Evolutionary conservation across 768 basidiomycete species (phyloP).

Genomic region (Sarcomyxa edulis): DNA sequence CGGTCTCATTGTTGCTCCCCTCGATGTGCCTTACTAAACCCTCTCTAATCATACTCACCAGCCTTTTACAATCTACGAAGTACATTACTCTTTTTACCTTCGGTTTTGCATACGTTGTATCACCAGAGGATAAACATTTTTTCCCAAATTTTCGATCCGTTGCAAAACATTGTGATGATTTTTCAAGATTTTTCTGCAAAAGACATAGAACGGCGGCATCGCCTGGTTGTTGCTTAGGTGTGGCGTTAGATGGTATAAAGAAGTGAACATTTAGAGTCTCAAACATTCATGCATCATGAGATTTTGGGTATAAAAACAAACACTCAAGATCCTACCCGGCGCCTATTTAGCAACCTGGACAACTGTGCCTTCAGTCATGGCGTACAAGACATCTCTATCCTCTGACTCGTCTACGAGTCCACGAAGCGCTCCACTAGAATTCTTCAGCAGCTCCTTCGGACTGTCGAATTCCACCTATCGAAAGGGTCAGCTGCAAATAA

Average conservation of each 20-base stretch:
- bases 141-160: no score
- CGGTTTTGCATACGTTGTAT: no score
- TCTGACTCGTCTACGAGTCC: constrained; percentile 56
- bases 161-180: no score
- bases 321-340: no score
- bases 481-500: neutral
- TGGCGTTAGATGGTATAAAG: neutral
- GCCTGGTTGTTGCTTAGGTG: neutral
- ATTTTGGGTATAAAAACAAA: no score
- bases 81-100: no score
- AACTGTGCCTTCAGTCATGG: constrained; percentile 31
- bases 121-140: no score
- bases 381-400: constrained; percentile 43
- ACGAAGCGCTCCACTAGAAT: constrained; percentile 43
- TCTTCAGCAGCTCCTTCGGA: constrained; percentile 45
- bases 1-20: neutral
- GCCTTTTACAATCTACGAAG: neutral
- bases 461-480: constrained; percentile 47
- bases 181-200: no score
- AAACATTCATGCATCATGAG: neutral
- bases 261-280: no score
- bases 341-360: no score
- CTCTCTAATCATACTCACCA: neutral
- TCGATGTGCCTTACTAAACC: neutral
- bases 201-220: no score